These are phyloP conservation scores for Mercurialis annua DNA, from an alignment of 345 rosid species.

Conservation along the genomic window DNA sequence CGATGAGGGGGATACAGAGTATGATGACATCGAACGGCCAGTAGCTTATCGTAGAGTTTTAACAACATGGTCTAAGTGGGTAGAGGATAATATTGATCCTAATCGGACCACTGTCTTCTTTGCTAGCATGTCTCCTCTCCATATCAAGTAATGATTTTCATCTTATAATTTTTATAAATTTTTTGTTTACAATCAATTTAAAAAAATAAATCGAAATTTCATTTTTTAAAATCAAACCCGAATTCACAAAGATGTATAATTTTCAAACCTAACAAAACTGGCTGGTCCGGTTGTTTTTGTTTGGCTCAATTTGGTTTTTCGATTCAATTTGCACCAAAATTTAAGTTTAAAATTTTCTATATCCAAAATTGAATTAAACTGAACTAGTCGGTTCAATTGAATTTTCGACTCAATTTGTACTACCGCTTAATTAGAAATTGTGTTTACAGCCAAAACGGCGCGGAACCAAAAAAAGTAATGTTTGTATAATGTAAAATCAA, in stretches of 20 bases:
- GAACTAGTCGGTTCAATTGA: too few species aligned
- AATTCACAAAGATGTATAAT: not conserved
- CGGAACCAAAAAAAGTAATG: too few species aligned
- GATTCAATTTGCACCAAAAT: too few species aligned
- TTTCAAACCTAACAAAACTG: too few species aligned
- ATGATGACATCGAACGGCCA: conserved; percentile 53
- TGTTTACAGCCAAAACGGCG: too few species aligned
- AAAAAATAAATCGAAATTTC: not conserved
- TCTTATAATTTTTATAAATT: not conserved
- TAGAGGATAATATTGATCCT: conserved; percentile 68
- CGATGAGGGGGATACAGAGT: conserved; percentile 69
- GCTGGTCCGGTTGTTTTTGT: too few species aligned
- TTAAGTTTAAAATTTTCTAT: too few species aligned
- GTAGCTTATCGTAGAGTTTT: conserved; percentile 66
- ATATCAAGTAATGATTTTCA: conserved; percentile 52
- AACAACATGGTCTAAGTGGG: conserved; percentile 94
- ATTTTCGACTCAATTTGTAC: too few species aligned
- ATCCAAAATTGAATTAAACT: too few species aligned
- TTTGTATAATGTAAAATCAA: too few species aligned
- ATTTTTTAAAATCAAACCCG: not conserved
- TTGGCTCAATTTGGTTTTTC: too few species aligned
- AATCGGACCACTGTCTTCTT: conserved; percentile 79
- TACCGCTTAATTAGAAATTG: too few species aligned
- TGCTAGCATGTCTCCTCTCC: conserved; percentile 85
- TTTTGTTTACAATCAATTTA: not conserved